These are phyloP conservation scores for Sabuloglossum arenarium DNA, from an alignment of 495 filamentous ascomycete species.

Conservation along the genomic window DNA sequence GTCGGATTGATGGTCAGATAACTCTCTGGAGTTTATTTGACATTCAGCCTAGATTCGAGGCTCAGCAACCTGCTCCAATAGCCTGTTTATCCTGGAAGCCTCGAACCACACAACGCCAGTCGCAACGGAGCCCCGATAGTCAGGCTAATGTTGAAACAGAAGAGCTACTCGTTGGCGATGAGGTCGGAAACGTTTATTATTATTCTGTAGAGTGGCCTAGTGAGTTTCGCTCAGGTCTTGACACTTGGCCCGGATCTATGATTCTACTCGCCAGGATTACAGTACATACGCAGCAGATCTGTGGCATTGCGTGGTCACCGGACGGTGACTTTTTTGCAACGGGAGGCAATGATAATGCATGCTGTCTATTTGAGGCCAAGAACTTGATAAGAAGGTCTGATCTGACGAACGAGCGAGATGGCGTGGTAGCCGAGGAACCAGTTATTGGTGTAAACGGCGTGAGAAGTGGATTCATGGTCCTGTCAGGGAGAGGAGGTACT, in stretches of 20 bases:
- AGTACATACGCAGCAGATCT: constrained; percentile 77
- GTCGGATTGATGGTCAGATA: constrained; percentile 47
- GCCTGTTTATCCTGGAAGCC: constrained; percentile 59
- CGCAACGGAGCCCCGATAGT: constrained; percentile 6
- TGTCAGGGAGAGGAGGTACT: constrained; percentile 4
- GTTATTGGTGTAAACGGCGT: not conserved
- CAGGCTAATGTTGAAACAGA: constrained; percentile 32
- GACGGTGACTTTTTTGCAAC: constrained; percentile 62
- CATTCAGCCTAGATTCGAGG: constrained; percentile 45
- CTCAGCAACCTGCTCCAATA: constrained; percentile 44
- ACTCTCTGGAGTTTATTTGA: constrained; percentile 41
- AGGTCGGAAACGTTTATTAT: constrained; percentile 66
- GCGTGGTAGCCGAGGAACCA: not conserved
- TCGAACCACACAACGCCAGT: constrained; percentile 16
- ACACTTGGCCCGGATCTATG: constrained; percentile 56
- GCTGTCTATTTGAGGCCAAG: constrained; percentile 55
- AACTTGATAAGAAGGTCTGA: constrained; percentile 13
- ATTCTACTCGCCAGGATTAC: constrained; percentile 54
- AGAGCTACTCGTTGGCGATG: constrained; percentile 76
- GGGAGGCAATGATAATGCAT: constrained; percentile 82
- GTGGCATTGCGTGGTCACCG: constrained; percentile 72
- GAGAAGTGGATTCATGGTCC: not conserved
- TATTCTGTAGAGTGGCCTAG: constrained; percentile 78
- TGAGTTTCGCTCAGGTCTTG: constrained; percentile 13
- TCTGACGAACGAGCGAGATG: not conserved